A percentile compares a stretch with the other conserved stretches of the same genome.
Conservation (phyloP, 2,329 filamentous ascomycete genomes). For the Scleromitrula shiraiana region DNA sequence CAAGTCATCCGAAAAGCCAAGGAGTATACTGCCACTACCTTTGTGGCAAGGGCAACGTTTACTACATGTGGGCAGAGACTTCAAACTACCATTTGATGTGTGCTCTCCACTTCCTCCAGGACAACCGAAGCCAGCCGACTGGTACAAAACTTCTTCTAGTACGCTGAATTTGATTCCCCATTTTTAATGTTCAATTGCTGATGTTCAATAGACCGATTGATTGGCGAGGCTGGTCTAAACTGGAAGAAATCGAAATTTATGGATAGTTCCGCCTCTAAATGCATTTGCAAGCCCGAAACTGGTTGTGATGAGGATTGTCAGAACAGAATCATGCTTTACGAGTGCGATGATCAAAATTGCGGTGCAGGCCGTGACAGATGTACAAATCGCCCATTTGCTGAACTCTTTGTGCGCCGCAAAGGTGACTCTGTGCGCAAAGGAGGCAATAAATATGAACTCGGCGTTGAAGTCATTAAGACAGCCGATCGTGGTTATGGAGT, state of each 20-base stretch:
- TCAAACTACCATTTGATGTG: slow-evolving; percentile 82
- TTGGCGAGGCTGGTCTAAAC: slow-evolving; percentile 70
- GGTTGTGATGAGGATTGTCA: slow-evolving; percentile 87
- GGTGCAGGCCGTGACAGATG: slow-evolving; percentile 66
- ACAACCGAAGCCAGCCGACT: slow-evolving; percentile 87
- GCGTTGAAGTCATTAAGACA: slow-evolving; percentile 93
- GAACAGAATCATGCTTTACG: slow-evolving; percentile 94
- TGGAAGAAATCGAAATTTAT: slow-evolving; percentile 75
- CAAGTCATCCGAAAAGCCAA: slow-evolving; percentile 41
- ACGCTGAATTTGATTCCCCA: slow-evolving; percentile 31
- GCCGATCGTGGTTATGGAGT: slow-evolving; percentile 83
- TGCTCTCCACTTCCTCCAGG: slow-evolving; percentile 80
- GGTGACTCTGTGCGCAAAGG: slow-evolving; percentile 28
- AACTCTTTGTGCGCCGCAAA: slow-evolving; percentile 66
- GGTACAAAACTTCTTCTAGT: slow-evolving; percentile 89
- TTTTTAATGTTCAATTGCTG: slow-evolving; percentile 10
- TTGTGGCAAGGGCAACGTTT: slow-evolving; percentile 69
- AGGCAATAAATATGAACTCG: slow-evolving; percentile 81
- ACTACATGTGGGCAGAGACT: slow-evolving; percentile 67
- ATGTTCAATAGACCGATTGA: slow-evolving; percentile 64
- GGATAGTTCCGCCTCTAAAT: slow-evolving; percentile 67
- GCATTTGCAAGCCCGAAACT: slow-evolving; percentile 67
- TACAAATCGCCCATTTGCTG: slow-evolving; percentile 80
- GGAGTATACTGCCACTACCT: slow-evolving; percentile 60
- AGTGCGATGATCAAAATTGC: slow-evolving; percentile 89